Evolutionary conservation across 2,329 filamentous ascomycete genomes (phyloP).

Genomic region (Xylaria arbuscula): DNA sequence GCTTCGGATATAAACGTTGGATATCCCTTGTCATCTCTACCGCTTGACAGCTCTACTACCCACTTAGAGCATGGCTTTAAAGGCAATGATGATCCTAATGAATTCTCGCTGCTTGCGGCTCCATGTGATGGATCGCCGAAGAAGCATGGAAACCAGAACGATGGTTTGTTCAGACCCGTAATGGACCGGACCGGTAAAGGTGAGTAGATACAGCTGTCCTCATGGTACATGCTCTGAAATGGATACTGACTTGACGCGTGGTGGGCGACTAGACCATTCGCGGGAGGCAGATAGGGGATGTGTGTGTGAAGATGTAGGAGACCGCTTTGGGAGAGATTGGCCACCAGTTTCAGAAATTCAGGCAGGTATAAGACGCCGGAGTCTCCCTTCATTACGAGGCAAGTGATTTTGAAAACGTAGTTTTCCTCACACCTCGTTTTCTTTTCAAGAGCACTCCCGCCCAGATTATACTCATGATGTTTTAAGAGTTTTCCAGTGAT

Average conservation of each 20-base stretch:
- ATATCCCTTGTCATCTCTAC: background rate
- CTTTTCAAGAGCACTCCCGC: background rate
- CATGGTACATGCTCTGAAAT: background rate
- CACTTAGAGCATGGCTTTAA: background rate
- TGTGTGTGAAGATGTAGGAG: background rate
- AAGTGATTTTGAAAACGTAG: background rate
- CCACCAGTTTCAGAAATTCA: conserved; percentile 1
- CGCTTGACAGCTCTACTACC: background rate
- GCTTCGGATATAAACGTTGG: background rate
- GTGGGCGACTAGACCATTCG: background rate
- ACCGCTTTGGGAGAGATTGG: background rate
- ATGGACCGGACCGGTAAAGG: conserved; percentile 1
- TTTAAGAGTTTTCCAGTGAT: background rate
- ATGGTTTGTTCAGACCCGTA: background rate
- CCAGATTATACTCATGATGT: background rate
- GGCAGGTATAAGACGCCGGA: conserved; percentile 22
- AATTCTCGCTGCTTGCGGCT: background rate
- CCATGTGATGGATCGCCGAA: background rate
- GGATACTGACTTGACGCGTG: background rate
- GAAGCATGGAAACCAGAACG: background rate
- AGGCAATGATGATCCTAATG: background rate
- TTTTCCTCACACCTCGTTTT: background rate
- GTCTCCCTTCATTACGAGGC: conserved; percentile 35
- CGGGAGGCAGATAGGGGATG: background rate
- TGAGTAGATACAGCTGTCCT: conserved; percentile 4